phyloP scores from a whole-genome alignment of 192 early-diverging fungal species.

The Pecoramyces ruminantium region DNA sequence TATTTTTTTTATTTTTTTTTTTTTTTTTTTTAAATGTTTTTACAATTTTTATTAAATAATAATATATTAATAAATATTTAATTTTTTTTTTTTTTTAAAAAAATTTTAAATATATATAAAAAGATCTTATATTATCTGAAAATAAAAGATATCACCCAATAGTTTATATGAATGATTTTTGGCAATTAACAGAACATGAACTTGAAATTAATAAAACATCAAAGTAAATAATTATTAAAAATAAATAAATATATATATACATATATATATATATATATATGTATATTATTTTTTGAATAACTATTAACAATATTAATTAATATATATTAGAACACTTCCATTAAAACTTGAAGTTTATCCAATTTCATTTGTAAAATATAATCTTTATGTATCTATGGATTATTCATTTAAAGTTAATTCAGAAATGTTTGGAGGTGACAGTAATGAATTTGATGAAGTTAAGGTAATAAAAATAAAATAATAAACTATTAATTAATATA shows the following conservation, averaged over 20 bases:
- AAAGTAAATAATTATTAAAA: constrained; percentile 17
- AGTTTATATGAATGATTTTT: constrained; percentile 67
- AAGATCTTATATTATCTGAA: background rate
- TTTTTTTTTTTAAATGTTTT: too few relatives aligned
- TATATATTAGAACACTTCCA: constrained; percentile 30
- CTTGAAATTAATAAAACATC: constrained; percentile 55
- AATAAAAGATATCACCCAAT: constrained; percentile 33
- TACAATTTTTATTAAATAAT: too few relatives aligned
- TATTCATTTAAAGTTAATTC: constrained; percentile 40
- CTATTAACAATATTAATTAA: too few relatives aligned
- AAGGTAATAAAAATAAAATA: too few relatives aligned
- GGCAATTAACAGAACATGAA: constrained; percentile 50
- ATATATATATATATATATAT: background rate
- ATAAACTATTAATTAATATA: too few relatives aligned
- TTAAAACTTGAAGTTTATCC: constrained; percentile 44
- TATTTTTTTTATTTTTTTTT: too few relatives aligned
- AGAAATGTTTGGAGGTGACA: constrained; percentile 30
- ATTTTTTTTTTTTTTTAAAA: too few relatives aligned
- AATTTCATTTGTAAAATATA: constrained; percentile 54
- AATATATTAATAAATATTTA: too few relatives aligned
- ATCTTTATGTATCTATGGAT: constrained; percentile 51
- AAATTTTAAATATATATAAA: background rate
- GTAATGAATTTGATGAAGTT: constrained; percentile 52
- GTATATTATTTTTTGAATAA: too few relatives aligned
- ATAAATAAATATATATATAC: background rate